Evolutionary conservation across 805 yeast species (phyloP).

Genomic region (Candida namnaoensis): DNA sequence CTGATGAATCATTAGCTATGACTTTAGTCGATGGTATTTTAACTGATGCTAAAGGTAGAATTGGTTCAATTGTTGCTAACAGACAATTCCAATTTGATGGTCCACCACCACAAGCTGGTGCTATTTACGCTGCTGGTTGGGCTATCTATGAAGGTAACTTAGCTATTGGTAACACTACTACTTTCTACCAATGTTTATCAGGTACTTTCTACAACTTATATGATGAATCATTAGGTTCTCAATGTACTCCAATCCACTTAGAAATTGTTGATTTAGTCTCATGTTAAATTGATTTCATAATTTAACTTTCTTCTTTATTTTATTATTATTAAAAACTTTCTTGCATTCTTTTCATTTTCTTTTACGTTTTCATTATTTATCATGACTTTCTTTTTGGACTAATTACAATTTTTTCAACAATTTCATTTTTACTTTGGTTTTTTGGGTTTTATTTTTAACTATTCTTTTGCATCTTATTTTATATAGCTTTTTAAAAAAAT

Average conservation of each 20-base stretch:
- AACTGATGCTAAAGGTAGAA: conserved; percentile 53
- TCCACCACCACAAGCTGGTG: conserved; percentile 79
- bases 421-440: too few species aligned
- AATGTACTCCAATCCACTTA: conserved; percentile 57
- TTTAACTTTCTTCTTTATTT: neutral
- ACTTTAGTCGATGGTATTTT: conserved; percentile 41
- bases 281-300: conserved; percentile 28
- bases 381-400: too few species aligned
- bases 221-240: conserved; percentile 51
- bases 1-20: conserved; percentile 44
- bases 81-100: conserved; percentile 84
- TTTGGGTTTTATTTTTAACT: too few species aligned
- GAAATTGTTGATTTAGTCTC: conserved; percentile 46
- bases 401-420: too few species aligned
- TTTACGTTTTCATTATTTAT: too few species aligned
- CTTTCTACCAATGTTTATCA: conserved; percentile 67
- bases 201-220: conserved; percentile 77
- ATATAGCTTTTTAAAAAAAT: too few species aligned
- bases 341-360: too few species aligned
- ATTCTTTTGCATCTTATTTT: too few species aligned
- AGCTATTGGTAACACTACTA: conserved; percentile 53
- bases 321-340: too few species aligned
- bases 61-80: conserved; percentile 76
- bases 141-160: conserved; percentile 42
- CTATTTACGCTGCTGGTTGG: conserved; percentile 68